A percentile compares a stretch with the other conserved stretches of the same genome.
phyloP scores from a whole-genome alignment of 2,329 filamentous ascomycete genomes.

The Sphaerulina populicola region DNA sequence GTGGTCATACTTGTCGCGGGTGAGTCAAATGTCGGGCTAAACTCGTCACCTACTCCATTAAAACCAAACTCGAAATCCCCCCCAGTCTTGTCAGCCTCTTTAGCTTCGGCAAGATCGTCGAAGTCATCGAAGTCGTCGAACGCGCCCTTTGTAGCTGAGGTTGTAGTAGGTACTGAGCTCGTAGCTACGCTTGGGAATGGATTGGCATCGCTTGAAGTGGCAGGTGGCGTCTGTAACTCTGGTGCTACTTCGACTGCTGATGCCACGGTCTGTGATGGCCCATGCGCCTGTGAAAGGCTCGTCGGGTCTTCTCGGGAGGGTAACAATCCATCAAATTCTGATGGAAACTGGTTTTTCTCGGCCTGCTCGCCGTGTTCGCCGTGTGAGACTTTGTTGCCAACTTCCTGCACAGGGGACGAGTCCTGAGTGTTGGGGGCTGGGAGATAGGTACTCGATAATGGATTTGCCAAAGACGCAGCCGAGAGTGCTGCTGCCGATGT shows the following conservation, averaged over 20 bases:
- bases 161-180: conserved; percentile 1
- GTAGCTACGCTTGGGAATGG: conserved; percentile 1
- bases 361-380: conserved; percentile 29
- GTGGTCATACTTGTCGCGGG: conserved; percentile 43
- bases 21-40: conserved; percentile 74
- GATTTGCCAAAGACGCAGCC: conserved; percentile 2
- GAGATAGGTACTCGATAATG: conserved; percentile 32
- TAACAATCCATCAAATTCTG: conserved; percentile 49
- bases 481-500: conserved; percentile 5
- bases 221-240: conserved; percentile 13
- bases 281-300: conserved; percentile 10
- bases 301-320: conserved; percentile 49
- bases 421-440: conserved; percentile 49
- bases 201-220: conserved; percentile 7
- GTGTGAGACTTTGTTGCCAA: conserved; percentile 32
- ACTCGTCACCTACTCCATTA: conserved; percentile 56
- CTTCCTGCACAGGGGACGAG: conserved; percentile 52
- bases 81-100: conserved; percentile 62
- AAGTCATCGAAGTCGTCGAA: conserved; percentile 74
- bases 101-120: conserved; percentile 73
- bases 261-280: conserved; percentile 6
- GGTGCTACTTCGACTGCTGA: conserved; percentile 12
- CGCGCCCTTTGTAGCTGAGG: conserved; percentile 40
- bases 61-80: conserved; percentile 69
- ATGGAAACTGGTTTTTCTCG: conserved; percentile 39